Percentiles rank a stretch among this genome's conserved stretches.
Conservation (phyloP, 1,284 basidiomycete species). For the Cutaneotrichosporon dermatis region DNA sequence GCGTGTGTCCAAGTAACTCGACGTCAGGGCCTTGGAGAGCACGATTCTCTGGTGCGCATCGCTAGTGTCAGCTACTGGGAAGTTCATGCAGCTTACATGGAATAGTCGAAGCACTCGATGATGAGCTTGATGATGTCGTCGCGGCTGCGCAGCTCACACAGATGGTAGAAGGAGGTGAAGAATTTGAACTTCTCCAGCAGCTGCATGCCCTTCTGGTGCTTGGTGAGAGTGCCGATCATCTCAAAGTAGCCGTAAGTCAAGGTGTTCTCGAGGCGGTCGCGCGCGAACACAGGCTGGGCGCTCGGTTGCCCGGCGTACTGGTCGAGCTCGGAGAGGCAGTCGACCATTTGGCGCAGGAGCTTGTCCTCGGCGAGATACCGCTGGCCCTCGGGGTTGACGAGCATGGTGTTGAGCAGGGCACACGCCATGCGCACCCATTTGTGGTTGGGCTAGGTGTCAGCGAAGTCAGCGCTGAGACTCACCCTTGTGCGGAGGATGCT, state of each 20-base stretch:
- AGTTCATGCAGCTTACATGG: slow-evolving; percentile 55
- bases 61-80: slow-evolving; percentile 49
- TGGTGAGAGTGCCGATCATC: slow-evolving; percentile 88
- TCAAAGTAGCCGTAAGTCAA: slow-evolving; percentile 91
- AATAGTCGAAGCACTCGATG: slow-evolving; percentile 87
- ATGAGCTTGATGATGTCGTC: slow-evolving; percentile 89
- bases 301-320: slow-evolving; percentile 55
- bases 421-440: slow-evolving; percentile 84
- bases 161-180: slow-evolving; percentile 90
- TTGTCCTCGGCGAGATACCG: slow-evolving; percentile 83
- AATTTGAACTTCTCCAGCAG: slow-evolving; percentile 86
- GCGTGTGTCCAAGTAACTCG: slow-evolving; percentile 81
- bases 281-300: slow-evolving; percentile 73
- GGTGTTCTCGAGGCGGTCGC: slow-evolving; percentile 73
- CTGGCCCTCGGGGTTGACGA: slow-evolving; percentile 76
- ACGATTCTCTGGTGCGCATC: slow-evolving; percentile 89
- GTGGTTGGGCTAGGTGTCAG: slow-evolving; percentile 58
- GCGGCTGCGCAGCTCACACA: slow-evolving; percentile 81
- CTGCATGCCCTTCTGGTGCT: slow-evolving; percentile 82
- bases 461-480: slow-evolving; percentile 19
- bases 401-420: slow-evolving; percentile 72
- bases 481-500: slow-evolving; percentile 71
- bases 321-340: slow-evolving; percentile 86
- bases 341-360: slow-evolving; percentile 76
- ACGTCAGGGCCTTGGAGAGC: slow-evolving; percentile 87